Base-by-base conservation (phyloP, 495 filamentous ascomycete genomes). In the Penicillium antarcticum region DNA sequence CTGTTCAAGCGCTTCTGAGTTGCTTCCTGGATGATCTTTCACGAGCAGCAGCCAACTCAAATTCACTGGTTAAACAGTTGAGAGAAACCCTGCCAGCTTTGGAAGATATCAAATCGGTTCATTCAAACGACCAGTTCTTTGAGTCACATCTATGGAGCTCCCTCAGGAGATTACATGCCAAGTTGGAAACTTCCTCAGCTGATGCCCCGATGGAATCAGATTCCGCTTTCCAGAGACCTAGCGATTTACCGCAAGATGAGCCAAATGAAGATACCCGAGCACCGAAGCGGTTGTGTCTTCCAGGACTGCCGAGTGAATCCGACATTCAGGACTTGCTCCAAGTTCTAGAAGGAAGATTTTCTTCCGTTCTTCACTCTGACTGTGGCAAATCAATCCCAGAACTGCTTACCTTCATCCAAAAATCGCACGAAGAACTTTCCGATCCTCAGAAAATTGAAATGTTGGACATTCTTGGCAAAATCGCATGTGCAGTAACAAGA, bases 401-500 rank as follows among this genome's bases (percentile, higher is more conserved):
- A 16, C 23, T 76, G 23, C 52, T 36, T 23, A n/a, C 42, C 47
- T 55, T 59, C 12, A 40, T 69, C 3, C 57, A 58, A 21, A 44
- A 49, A 39, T 58, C 58, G 19, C 71, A 67, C 37, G 45, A 55
- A 8, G 39, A 14, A 2, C 54, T 69, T 21, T 26, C 56, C 1
- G 69, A 75, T 41, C 41, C 63, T 19, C 46, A 57, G 44, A 69
- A 67, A 45, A 67, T 55, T 16, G 58, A 71, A 18, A 49, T 71
- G 14, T 45, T 76, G 21, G 49, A 66, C 14, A 54, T 53, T 29
- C 52, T 83, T 5, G 67, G 70, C 34, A 67, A 65, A 35, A 56
- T 80, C 36, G 63, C 75, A 14, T 82, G 76, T 65, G 72, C 69
- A 42, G 58, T 70, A 13, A 62, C 66, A 13, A 48, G 73, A n/a